Evolutionary conservation across 305 asterid genomes (phyloP).

Genomic region (Vinca major): DNA sequence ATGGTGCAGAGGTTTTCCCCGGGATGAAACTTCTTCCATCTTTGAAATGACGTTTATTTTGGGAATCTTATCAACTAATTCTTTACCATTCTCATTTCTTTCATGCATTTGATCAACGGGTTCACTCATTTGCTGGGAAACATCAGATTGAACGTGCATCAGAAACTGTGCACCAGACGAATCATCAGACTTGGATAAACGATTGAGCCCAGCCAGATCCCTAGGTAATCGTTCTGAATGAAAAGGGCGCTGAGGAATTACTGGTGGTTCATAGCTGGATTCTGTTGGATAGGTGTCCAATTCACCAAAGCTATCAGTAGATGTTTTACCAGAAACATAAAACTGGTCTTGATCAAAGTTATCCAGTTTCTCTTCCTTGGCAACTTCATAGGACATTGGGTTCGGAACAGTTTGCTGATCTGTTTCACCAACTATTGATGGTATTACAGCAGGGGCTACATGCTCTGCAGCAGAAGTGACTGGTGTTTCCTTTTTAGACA

Average conservation of each 20-base stretch:
- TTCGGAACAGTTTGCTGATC: constrained; percentile 31
- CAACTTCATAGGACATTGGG: constrained; percentile 26
- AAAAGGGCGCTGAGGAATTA: constrained; percentile 53
- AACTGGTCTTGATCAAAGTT: constrained; percentile 29
- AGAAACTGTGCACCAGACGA: constrained; percentile 51
- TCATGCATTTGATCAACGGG: constrained; percentile 33
- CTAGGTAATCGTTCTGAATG: constrained; percentile 67
- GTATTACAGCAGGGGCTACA: constrained; percentile 29
- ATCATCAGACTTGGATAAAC: constrained; percentile 73
- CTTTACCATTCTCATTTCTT: constrained; percentile 16
- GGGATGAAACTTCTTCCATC: constrained; percentile 27
- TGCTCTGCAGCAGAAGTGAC: constrained; percentile 25
- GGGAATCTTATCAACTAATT: constrained; percentile 38
- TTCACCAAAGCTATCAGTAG: constrained; percentile 34
- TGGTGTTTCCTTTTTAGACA: constrained; percentile 34
- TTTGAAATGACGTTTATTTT: constrained; percentile 32
- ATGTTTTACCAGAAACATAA: constrained; percentile 26
- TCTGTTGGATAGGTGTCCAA: constrained; percentile 32
- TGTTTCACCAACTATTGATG: constrained; percentile 30
- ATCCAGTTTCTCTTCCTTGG: constrained; percentile 35
- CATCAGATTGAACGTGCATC: constrained; percentile 48
- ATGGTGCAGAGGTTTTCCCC: constrained; percentile 23
- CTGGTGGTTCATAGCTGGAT: constrained; percentile 38
- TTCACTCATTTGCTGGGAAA: constrained; percentile 43
- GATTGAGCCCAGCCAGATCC: constrained; percentile 57